phyloP scores from a whole-genome alignment of 257 asterid species.

The Gentiana straminea region DNA sequence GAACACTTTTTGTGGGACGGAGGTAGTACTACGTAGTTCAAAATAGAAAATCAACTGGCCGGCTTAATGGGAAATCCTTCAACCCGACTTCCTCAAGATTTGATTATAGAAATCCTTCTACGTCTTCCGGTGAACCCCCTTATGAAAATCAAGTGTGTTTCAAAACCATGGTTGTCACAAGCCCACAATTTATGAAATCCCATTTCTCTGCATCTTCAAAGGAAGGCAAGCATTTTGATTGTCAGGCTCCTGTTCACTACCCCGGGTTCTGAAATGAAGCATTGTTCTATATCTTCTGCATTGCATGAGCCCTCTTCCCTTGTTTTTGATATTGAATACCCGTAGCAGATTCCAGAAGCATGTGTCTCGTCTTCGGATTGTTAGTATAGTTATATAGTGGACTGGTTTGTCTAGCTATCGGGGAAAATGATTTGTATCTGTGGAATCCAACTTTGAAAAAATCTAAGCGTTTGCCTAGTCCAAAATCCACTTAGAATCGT shows the following conservation, averaged over 20 bases:
- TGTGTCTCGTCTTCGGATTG: constrained; percentile 2
- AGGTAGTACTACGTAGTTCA: too few species aligned
- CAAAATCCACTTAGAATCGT: neutral
- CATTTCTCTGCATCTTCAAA: too few species aligned
- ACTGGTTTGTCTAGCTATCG: constrained; percentile 1
- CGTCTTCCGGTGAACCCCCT: too few species aligned
- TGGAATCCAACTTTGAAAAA: neutral
- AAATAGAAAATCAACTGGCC: too few species aligned
- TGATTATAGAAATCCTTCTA: too few species aligned
- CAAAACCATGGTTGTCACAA: too few species aligned
- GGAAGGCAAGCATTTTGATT: neutral
- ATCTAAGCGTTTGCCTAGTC: constrained; percentile 10
- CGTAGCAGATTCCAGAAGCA: constrained; percentile 1
- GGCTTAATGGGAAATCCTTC: too few species aligned
- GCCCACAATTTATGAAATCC: too few species aligned
- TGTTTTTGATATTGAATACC: constrained; percentile 9
- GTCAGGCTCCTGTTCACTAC: constrained; percentile 1
- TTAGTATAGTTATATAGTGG: constrained; percentile 22
- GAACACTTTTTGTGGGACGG: too few species aligned
- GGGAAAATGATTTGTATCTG: too few species aligned
- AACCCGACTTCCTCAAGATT: too few species aligned
- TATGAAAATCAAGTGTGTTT: too few species aligned
- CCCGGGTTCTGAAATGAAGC: neutral
- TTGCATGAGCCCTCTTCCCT: neutral
- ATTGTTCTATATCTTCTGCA: constrained; percentile 13